Base-by-base conservation (phyloP, 305 asterid genomes). In the Solanum hybrid region DNA sequence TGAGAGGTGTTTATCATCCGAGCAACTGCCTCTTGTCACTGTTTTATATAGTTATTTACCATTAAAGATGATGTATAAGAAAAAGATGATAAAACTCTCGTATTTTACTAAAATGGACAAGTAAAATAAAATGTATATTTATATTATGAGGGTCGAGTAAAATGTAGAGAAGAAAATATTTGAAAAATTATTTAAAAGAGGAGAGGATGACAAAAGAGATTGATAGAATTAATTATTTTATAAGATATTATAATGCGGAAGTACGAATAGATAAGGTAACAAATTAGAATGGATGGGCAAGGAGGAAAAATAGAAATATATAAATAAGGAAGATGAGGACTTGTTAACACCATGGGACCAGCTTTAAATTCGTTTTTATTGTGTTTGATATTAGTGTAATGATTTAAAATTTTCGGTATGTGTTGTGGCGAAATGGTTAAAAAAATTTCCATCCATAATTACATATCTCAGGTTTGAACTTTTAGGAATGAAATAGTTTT, bases 381-480 rank as follows among this genome's bases (percentile, higher is more conserved):
- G 5, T 2, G 4, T 20, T 79, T 34, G 29, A 20, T 34, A 13
- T 9, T 33, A 20, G 13, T 32, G 1, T 77, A 31, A 3, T 20
- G 1, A 0, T 34, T 22, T 79, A 10, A 5, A 15, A 15, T 15
- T 0, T 51, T 68, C 4, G 0, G 3, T 0, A 68, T 2, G 76
- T n/a, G 15, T 68, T 68, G 3, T 2, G 15, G 6, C 2, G 7
- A 24, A 51, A 15, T 17, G 3, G 0, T n/a, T 68, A 4, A 10
- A 0, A 24, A n/a, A 1, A 10, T 0, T 1, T n/a, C 0, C 6
- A 0, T 0, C 1, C 0, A n/a, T 68, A 68, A n/a, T n/a, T 33
- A 1, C 3, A 8, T 3, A 8, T 22, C 0, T 65, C 2, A 9
- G 5, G 12, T 22, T 65, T 9, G 26, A 68, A 6, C 0, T 7